Conservation (phyloP, 345 rosid species). For the Brassica rapa region DNA sequence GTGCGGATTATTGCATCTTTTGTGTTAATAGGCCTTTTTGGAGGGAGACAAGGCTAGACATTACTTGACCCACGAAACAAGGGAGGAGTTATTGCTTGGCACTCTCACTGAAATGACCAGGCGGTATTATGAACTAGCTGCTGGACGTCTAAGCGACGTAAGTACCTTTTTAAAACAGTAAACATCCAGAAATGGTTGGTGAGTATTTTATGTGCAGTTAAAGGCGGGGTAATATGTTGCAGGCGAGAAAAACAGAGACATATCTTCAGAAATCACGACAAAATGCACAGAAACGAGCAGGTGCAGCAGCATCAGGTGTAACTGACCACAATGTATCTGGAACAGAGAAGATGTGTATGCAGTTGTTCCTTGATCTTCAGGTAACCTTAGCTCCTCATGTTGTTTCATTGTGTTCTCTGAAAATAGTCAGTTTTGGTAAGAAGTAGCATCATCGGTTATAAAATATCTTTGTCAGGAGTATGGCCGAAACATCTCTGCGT, state of each 20-base stretch:
- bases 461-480: constrained; percentile 56
- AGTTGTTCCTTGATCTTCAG: constrained; percentile 94
- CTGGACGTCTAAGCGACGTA: constrained; percentile 78
- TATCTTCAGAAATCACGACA: constrained; percentile 86
- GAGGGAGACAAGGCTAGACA: constrained; percentile 47
- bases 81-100: constrained; percentile 48
- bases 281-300: constrained; percentile 86
- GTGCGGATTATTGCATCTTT: background rate
- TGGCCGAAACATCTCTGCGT: constrained; percentile 66
- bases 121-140: constrained; percentile 75
- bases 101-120: constrained; percentile 69
- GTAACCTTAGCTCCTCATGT: constrained; percentile 37
- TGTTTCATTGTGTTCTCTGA: background rate
- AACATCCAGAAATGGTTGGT: background rate
- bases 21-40: constrained; percentile 54
- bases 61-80: background rate
- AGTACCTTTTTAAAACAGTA: constrained; percentile 36
- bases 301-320: constrained; percentile 70
- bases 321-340: constrained; percentile 71
- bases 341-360: constrained; percentile 90
- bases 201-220: background rate
- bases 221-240: constrained; percentile 9
- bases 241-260: constrained; percentile 87
- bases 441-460: background rate
- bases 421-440: background rate